These are phyloP conservation scores for Ogataea siamensis DNA, from an alignment of 805 yeast genomes.

Conservation along the genomic window DNA sequence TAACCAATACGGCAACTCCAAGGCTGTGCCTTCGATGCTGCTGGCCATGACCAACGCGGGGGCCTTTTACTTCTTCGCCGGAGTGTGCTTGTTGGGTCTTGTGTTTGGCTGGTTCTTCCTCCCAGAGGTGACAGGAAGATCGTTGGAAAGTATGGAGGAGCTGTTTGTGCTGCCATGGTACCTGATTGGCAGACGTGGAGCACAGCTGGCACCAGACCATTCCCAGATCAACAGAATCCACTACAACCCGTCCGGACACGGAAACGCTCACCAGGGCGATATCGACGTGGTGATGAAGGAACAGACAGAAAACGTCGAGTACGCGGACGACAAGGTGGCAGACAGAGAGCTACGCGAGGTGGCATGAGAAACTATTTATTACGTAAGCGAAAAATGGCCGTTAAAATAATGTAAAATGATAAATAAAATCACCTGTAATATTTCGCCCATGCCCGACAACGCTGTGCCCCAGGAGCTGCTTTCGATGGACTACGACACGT, in stretches of 20 bases:
- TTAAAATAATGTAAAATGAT: neutral
- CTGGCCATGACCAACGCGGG: conserved; percentile 45
- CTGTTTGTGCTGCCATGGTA: conserved; percentile 57
- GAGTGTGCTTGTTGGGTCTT: conserved; percentile 41
- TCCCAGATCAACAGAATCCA: conserved; percentile 21
- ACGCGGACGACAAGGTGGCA: conserved; percentile 13
- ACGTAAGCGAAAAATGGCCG: neutral
- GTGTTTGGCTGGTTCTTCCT: conserved; percentile 48
- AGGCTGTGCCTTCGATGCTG: conserved; percentile 53
- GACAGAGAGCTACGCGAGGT: conserved; percentile 9
- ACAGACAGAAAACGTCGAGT: conserved; percentile 13
- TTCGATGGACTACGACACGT: conserved; percentile 26
- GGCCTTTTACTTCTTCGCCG: conserved; percentile 51
- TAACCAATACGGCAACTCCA: conserved; percentile 56
- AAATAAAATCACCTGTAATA: neutral
- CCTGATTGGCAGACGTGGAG: conserved; percentile 53
- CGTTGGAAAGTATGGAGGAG: conserved; percentile 52
- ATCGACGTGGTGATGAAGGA: conserved; percentile 15
- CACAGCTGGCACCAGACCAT: conserved; percentile 49
- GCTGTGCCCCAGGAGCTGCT: conserved; percentile 18
- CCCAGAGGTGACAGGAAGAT: conserved; percentile 50
- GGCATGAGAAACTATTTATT: neutral
- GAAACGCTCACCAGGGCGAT: conserved; percentile 18
- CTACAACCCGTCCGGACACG: conserved; percentile 11
- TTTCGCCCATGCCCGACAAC: conserved; percentile 1